phyloP scores from a whole-genome alignment of 139 green algal genomes.

The Chlorella sp. region DNA sequence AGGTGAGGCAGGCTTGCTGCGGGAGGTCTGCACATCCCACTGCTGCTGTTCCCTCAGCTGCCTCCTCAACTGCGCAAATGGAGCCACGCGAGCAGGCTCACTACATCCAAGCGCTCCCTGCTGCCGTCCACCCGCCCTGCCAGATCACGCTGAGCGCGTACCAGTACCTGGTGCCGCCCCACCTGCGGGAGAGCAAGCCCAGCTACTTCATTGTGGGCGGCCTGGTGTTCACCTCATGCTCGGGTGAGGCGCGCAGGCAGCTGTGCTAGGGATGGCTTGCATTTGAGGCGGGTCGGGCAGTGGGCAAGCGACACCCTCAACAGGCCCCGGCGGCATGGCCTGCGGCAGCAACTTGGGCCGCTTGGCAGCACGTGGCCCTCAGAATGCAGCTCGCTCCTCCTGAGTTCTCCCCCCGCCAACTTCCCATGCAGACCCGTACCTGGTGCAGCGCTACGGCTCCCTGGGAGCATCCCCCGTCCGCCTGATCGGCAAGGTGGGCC shows the following conservation, averaged over 20 bases:
- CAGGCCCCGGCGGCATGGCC: too few species aligned
- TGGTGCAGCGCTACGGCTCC: constrained; percentile 43
- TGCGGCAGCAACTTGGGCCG: too few species aligned
- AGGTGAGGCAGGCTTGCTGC: constrained; percentile 2
- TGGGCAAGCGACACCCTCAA: too few species aligned
- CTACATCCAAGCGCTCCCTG: not conserved
- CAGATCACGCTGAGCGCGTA: constrained; percentile 29
- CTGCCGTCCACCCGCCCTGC: not conserved
- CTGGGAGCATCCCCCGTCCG: constrained; percentile 38
- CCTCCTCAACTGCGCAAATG: too few species aligned
- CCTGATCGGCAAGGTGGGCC: constrained; percentile 27
- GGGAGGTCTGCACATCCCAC: not conserved
- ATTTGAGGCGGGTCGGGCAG: too few species aligned
- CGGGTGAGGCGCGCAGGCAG: not conserved
- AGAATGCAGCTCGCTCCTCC: not conserved
- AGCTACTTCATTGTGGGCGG: constrained; percentile 45
- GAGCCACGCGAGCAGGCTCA: too few species aligned
- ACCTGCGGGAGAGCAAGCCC: constrained; percentile 35
- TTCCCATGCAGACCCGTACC: constrained; percentile 37
- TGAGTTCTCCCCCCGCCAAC: too few species aligned
- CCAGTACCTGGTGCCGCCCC: constrained; percentile 43
- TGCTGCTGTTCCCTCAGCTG: too few species aligned
- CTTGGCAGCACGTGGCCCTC: too few species aligned
- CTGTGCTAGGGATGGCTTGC: too few species aligned
- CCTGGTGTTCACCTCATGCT: constrained; percentile 43